Base-by-base conservation (phyloP, 371 early-diverging fungal genomes). In the Mucor piriformis region DNA sequence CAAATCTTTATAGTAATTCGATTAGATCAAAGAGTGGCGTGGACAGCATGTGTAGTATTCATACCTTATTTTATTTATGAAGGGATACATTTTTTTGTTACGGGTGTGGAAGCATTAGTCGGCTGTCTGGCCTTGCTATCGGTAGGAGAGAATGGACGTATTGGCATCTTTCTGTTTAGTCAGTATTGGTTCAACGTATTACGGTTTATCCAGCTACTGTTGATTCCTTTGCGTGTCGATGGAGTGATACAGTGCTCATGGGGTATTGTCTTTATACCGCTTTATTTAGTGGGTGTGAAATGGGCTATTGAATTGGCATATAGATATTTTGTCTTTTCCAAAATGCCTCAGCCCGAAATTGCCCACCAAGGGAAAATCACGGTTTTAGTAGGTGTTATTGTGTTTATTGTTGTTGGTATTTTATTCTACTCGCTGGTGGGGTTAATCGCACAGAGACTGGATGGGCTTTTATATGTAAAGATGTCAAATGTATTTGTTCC, bases 221-320 rank as follows among this genome's bases (percentile, higher is more conserved):
- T 94, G 23, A 72, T 94, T 5, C 74, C 83, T 25, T 61, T 85
- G 18, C 83, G 85, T 35, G 74, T 90, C 56, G 84, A 88, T 69
- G 66, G 70, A 10, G 44, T 71, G 12, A 74, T 84, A 50, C 69
- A 64, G 8, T 82, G 79, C 59, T 82, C 83, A n/a, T 92, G 92
- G 93, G 85, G 66, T 0, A 52, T 90, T n/a, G 82, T 92, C 11
- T 94, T 95, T 66, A 82, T 87, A 18, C 96, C 96, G 0, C 60
- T 85, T 10, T 94, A 91, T 64, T 63, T 93, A 20, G 73, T 84
- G 18, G 87, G 83, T 5, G 46, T 87, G 58, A 82, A 84, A 63
- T 86, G 84, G 64, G 65, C 77, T 10, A 20, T 85, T 15, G 66
- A 82, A 53, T 66, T 91, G 35, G 59, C 74, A 3, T 40, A 73